Percentiles rank a stretch among this genome's conserved stretches.
These are phyloP conservation scores for Phylloporus sp. DNA, from an alignment of 1,284 basidiomycete genomes.

Conservation along the genomic window DNA sequence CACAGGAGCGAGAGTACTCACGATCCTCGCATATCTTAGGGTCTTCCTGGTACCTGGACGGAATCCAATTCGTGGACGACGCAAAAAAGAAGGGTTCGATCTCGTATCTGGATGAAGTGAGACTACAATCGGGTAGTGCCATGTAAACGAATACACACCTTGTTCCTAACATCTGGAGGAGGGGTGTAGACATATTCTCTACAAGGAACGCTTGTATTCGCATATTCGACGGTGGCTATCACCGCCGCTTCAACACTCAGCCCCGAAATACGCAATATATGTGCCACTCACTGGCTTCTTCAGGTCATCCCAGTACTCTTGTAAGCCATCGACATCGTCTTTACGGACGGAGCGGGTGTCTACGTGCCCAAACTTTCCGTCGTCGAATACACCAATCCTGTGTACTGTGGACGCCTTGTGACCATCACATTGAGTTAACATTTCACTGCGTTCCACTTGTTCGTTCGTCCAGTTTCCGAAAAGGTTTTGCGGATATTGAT, in stretches of 20 bases:
- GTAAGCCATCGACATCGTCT: slow-evolving; percentile 7
- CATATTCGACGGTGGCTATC: slow-evolving; percentile 39
- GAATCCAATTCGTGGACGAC: slow-evolving; percentile 59
- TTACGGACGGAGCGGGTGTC: slow-evolving; percentile 11
- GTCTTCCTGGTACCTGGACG: slow-evolving; percentile 55
- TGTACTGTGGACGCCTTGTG: slow-evolving; percentile 44
- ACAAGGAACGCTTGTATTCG: slow-evolving; percentile 55
- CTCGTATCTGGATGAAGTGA: slow-evolving; percentile 26
- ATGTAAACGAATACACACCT: slow-evolving; percentile 35
- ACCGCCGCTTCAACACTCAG: slow-evolving; percentile 4
- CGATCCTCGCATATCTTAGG: slow-evolving; percentile 46
- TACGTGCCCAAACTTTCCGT: slow-evolving; percentile 38
- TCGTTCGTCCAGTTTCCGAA: slow-evolving; percentile 56
- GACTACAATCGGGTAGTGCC: background rate
- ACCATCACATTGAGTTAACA: slow-evolving; percentile 29
- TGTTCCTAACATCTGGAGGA: slow-evolving; percentile 57
- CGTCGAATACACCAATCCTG: slow-evolving; percentile 45
- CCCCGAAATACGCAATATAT: background rate
- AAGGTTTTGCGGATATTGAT: slow-evolving; percentile 49
- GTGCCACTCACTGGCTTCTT: slow-evolving; percentile 17
- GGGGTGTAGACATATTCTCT: slow-evolving; percentile 50
- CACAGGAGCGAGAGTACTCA: slow-evolving; percentile 34
- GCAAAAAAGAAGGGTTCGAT: slow-evolving; percentile 64
- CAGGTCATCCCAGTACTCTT: slow-evolving; percentile 25
- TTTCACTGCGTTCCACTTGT: slow-evolving; percentile 48